A percentile compares a stretch with the other conserved stretches of the same genome.
Conservation (phyloP, 164 flowering plant genomes). For the Buxus sempervirens region DNA sequence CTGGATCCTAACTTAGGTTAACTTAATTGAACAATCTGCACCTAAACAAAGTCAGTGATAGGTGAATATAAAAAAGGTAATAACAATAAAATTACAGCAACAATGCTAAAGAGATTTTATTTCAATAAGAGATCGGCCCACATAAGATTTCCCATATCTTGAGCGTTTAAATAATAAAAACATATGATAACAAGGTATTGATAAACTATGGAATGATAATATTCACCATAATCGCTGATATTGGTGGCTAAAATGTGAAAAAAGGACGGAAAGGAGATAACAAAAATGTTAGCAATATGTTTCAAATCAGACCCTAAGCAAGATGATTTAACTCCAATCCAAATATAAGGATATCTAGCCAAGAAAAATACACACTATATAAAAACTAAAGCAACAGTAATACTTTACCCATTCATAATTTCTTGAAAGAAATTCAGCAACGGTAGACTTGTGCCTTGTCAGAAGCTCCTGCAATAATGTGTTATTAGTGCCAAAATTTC, state of each 20-base stretch:
- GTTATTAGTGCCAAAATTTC: conserved; percentile 4
- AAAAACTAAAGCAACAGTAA: background rate
- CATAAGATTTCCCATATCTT: too few species aligned
- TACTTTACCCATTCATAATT: conserved; percentile 89
- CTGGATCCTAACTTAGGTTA: too few species aligned
- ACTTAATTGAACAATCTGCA: too few species aligned
- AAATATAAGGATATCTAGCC: background rate
- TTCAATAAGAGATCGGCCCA: too few species aligned
- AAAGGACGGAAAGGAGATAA: background rate
- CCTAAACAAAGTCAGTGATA: too few species aligned
- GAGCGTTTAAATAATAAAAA: too few species aligned
- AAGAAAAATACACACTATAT: background rate
- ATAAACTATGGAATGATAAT: background rate
- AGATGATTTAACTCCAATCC: background rate
- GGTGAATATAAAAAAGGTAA: too few species aligned
- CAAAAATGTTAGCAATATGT: background rate
- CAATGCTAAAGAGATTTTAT: too few species aligned
- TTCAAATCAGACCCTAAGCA: background rate
- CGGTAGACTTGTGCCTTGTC: conserved; percentile 95
- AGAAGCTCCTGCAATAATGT: conserved; percentile 69
- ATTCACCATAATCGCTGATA: background rate
- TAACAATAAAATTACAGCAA: too few species aligned
- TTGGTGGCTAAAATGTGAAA: background rate
- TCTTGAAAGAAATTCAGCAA: conserved; percentile 89
- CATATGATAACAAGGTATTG: too few species aligned